Evolutionary conservation across 176 grass and related monocot species (phyloP).

Genomic region (Avena atlantica): DNA sequence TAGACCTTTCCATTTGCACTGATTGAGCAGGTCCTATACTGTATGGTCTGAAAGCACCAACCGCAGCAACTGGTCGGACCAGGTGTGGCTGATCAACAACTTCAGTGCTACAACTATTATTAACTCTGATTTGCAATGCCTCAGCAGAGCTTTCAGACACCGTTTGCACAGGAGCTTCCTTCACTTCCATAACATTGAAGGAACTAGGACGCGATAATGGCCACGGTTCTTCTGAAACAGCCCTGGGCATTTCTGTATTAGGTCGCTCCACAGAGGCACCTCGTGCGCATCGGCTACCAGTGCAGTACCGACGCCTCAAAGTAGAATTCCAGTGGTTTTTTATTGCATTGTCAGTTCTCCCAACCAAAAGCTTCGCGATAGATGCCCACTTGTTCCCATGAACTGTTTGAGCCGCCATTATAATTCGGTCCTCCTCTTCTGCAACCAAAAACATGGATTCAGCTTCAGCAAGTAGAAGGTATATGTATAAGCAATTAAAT

Average conservation of each 20-base stretch:
- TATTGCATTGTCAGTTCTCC: constrained; percentile 95
- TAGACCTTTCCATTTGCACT: constrained; percentile 31
- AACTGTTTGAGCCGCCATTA: constrained; percentile 78
- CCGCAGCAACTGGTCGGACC: constrained; percentile 67
- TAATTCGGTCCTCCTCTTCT: constrained; percentile 95
- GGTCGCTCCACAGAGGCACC: constrained; percentile 43
- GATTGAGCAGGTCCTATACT: constrained; percentile 37
- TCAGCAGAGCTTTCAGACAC: constrained; percentile 42
- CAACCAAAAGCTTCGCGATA: constrained; percentile 86
- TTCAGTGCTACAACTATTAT: constrained; percentile 38
- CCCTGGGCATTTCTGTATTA: constrained; percentile 50
- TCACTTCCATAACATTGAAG: constrained; percentile 45
- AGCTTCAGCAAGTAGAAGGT: constrained; percentile 29
- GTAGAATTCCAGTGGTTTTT: constrained; percentile 99
- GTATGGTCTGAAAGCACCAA: constrained; percentile 87
- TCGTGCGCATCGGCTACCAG: constrained; percentile 48
- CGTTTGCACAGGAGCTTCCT: constrained; percentile 46
- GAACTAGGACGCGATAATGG: constrained; percentile 53
- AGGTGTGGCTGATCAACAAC: constrained; percentile 71
- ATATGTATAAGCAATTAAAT: background rate
- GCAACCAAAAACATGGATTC: constrained; percentile 47
- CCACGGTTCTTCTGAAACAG: constrained; percentile 54
- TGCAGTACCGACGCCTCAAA: constrained; percentile 65
- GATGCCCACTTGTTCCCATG: constrained; percentile 96
- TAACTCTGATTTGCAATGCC: constrained; percentile 16